phyloP scores from a whole-genome alignment of 2,329 filamentous ascomycete genomes.

The Penicillium griseofulvum region DNA sequence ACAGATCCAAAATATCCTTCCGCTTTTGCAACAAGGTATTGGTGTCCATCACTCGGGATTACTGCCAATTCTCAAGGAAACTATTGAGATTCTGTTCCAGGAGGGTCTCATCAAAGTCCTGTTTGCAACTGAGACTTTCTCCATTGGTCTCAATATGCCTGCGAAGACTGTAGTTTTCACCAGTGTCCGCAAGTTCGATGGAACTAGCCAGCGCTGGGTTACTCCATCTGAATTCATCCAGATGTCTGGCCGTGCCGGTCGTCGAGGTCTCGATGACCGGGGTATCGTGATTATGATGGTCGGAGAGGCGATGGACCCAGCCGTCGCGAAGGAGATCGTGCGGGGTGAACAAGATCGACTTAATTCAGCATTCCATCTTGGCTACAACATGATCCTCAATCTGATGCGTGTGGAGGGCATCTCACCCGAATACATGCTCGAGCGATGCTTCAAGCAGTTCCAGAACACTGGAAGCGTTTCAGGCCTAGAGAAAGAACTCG shows the following conservation, averaged over 20 bases:
- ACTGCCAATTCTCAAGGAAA: constrained; percentile 94
- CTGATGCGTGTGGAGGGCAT: constrained; percentile 98
- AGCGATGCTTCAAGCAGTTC: constrained; percentile 97
- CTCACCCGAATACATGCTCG: constrained; percentile 97
- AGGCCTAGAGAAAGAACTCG: constrained; percentile 76
- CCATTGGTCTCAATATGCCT: constrained; percentile 98
- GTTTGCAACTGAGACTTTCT: constrained; percentile 98
- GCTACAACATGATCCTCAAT: constrained; percentile 99
- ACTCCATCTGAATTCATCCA: constrained; percentile 97
- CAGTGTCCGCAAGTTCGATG: constrained; percentile 92
- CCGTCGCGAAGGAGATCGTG: constrained; percentile 90
- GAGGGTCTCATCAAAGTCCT: constrained; percentile 97
- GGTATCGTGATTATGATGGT: constrained; percentile 99
- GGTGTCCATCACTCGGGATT: constrained; percentile 96
- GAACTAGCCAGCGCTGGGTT: constrained; percentile 73
- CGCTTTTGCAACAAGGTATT: constrained; percentile 84
- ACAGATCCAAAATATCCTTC: constrained; percentile 87
- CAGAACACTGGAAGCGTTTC: constrained; percentile 90
- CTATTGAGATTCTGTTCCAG: constrained; percentile 98
- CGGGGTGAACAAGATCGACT: constrained; percentile 95
- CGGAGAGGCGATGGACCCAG: constrained; percentile 90
- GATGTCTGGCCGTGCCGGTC: constrained; percentile 95
- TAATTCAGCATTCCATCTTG: constrained; percentile 95
- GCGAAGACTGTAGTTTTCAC: constrained; percentile 99
- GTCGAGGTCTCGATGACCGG: constrained; percentile 93